Conservation (phyloP, 257 asterid species). For the Haberlea rhodopensis region DNA sequence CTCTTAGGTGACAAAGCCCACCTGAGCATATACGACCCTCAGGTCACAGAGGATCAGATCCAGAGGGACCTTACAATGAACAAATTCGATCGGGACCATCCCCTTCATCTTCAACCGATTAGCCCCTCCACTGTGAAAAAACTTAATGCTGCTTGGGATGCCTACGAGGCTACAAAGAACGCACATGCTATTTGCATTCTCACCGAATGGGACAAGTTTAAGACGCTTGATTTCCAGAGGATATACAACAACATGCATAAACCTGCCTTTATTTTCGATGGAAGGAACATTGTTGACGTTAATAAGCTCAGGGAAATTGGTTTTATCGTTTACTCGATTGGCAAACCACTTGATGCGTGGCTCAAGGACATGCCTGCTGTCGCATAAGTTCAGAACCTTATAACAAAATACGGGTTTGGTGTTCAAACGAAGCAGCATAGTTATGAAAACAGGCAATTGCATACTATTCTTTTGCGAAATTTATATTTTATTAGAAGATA, state of each 20-base stretch:
- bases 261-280: constrained; percentile 79
- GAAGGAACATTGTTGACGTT: constrained; percentile 63
- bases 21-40: constrained; percentile 83
- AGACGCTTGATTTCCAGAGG: constrained; percentile 71
- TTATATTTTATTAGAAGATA: constrained; percentile 31
- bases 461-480: constrained; percentile 31
- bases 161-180: constrained; percentile 69
- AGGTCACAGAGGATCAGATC: constrained; percentile 79
- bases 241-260: constrained; percentile 86
- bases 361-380: constrained; percentile 91
- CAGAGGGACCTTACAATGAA: constrained; percentile 85
- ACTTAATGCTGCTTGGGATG: constrained; percentile 66
- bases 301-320: constrained; percentile 81
- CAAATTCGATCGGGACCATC: constrained; percentile 89
- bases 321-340: constrained; percentile 75
- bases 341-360: constrained; percentile 91
- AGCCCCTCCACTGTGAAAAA: constrained; percentile 76
- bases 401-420: constrained; percentile 16
- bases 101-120: constrained; percentile 88
- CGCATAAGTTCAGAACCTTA: constrained; percentile 37
- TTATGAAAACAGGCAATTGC: constrained; percentile 30
- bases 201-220: constrained; percentile 90
- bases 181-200: constrained; percentile 82
- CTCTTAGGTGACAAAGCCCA: constrained; percentile 75
- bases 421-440: constrained; percentile 27